phyloP scores from a whole-genome alignment of 2,329 filamentous ascomycete species.

The Colletotrichum tabaci region DNA sequence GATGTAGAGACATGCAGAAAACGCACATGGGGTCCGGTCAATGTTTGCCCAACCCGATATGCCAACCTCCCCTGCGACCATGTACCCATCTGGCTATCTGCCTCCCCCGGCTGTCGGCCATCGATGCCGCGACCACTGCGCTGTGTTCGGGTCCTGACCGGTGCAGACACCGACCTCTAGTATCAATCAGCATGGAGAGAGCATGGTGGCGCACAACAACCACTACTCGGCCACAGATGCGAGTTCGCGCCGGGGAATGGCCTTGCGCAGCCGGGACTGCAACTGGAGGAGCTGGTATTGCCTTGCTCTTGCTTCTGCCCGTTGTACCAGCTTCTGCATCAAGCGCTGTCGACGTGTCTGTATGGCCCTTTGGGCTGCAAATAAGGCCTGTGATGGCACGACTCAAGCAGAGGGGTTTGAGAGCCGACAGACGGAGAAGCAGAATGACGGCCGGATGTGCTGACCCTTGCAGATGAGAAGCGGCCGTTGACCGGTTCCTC shows the following conservation, averaged over 20 bases:
- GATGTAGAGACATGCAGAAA: slow-evolving; percentile 42
- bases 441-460: slow-evolving; percentile 21
- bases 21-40: slow-evolving; percentile 17
- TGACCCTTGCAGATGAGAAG: slow-evolving; percentile 24
- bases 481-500: slow-evolving; percentile 23
- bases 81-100: slow-evolving; percentile 18
- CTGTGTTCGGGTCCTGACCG: slow-evolving; percentile 19
- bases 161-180: slow-evolving; percentile 28
- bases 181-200: slow-evolving; percentile 19
- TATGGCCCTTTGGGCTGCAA: slow-evolving; percentile 27
- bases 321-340: slow-evolving; percentile 22
- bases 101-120: slow-evolving; percentile 35
- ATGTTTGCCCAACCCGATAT: slow-evolving; percentile 34
- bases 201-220: slow-evolving; percentile 8
- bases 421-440: slow-evolving; percentile 27
- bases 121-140: slow-evolving; percentile 28
- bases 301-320: slow-evolving; percentile 24
- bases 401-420: slow-evolving; percentile 22
- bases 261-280: slow-evolving; percentile 27
- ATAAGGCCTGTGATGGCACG: slow-evolving; percentile 28
- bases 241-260: slow-evolving; percentile 19
- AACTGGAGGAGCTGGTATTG: slow-evolving; percentile 10
- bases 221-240: slow-evolving; percentile 16
- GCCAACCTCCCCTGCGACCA: slow-evolving; percentile 31
- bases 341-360: slow-evolving; percentile 16